Base-by-base conservation (phyloP, 768 basidiomycete genomes). In the Cystobasidium tubakii region DNA sequence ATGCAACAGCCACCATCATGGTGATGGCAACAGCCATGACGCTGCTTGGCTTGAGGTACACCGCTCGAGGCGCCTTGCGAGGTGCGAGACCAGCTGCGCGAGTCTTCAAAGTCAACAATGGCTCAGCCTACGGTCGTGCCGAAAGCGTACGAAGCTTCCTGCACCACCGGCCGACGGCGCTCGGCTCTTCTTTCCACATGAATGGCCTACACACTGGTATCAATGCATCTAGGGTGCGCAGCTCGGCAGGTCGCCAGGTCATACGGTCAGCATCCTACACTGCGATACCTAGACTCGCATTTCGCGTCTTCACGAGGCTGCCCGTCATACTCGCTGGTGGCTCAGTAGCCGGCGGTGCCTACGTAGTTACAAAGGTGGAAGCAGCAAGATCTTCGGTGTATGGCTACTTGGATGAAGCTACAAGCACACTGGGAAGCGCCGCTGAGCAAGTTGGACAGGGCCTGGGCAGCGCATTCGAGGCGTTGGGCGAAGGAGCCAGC, bases 321-420 rank as follows among this genome's bases (percentile, higher is more conserved):
- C 69, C 69, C 10, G 69, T 71, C 27, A 44, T 71, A 9, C n/a
- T 60, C 21, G 53, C 55, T 31, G 69, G 69, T 1, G 69, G 69
- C 6, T 36, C 69, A 39, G 69, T 55, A 9, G 69, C 69, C 4
- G 53, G 54, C 10, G 69, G 69, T 7, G 69, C 55, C 19, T 71
- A 71, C 55, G 69, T 71, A 1, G 53, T 71, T 15, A 36, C 69
- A 2, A 71, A 71, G 29, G 69, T 71, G 6, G 69, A 71, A 36
- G 69, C 53, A 36, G 69, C 69, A 31, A n/a, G 69, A 36, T 60
- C 25, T 13, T 57, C 53, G 1, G 55, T 71, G 9, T 23, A 71
- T 25, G 55, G 39, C 10, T 55, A 36, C 33, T 53, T 71, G 12
- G 54, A 62, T 27, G 69, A 71, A 12, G 31, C 39, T 27, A 27